phyloP scores from a whole-genome alignment of 2,329 filamentous ascomycete genomes.

The Diplodia mutila region DNA sequence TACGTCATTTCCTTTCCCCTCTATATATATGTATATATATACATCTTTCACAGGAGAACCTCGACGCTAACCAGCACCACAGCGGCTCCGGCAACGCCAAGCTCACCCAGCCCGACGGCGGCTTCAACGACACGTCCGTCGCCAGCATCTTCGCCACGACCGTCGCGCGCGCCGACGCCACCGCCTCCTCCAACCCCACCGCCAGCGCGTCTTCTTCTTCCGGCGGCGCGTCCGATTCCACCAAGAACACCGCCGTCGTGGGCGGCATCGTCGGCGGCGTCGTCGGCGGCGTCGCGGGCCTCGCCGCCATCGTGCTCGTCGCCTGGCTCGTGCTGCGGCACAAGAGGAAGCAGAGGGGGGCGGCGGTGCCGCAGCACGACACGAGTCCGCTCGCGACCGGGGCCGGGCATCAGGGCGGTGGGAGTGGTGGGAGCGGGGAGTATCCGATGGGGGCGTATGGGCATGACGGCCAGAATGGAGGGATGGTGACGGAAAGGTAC shows the following conservation, averaged over 20 bases:
- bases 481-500: background rate
- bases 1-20: background rate
- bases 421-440: background rate
- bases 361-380: background rate
- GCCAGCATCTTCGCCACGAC: conserved; percentile 16
- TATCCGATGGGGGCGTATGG: background rate
- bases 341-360: background rate
- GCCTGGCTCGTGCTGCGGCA: conserved; percentile 21
- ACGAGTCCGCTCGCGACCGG: no score
- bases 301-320: conserved; percentile 18
- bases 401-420: background rate
- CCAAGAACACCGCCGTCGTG: conserved; percentile 19
- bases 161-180: conserved; percentile 7
- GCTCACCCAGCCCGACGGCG: background rate
- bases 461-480: background rate
- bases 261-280: conserved; percentile 27
- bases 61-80: no score
- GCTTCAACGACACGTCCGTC: conserved; percentile 17
- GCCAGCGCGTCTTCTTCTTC: background rate
- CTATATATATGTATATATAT: background rate
- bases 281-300: conserved; percentile 26
- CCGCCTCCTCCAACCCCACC: conserved; percentile 14
- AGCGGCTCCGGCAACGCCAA: conserved; percentile 21
- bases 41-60: no score
- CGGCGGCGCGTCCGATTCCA: background rate